phyloP scores from a whole-genome alignment of 495 filamentous ascomycete species.

The Trichocladium antarcticum region DNA sequence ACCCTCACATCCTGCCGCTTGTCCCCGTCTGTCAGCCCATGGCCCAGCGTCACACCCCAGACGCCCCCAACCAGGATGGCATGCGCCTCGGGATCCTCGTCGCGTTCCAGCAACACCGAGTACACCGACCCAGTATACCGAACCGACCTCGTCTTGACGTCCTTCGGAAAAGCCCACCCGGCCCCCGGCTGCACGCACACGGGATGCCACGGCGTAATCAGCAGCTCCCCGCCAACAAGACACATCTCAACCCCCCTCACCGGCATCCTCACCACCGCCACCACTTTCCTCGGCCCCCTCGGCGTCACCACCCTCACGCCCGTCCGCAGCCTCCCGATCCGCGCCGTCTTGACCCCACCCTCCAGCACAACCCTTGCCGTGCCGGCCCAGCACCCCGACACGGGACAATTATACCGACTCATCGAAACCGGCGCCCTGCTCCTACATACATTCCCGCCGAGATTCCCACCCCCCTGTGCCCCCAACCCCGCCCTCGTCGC shows the following conservation, averaged over 20 bases:
- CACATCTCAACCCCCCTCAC: constrained; percentile 17
- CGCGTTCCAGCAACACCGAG: constrained; percentile 33
- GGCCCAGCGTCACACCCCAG: constrained; percentile 39
- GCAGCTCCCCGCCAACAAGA: constrained; percentile 6
- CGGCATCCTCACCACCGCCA: constrained; percentile 28
- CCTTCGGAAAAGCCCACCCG: constrained; percentile 29
- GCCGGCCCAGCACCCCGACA: constrained; percentile 31
- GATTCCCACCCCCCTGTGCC: background rate
- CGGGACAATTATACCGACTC: constrained; percentile 19
- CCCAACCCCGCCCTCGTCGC: background rate
- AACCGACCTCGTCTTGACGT: constrained; percentile 15
- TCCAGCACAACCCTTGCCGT: constrained; percentile 25
- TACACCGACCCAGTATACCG: constrained; percentile 32
- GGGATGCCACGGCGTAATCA: constrained; percentile 38
- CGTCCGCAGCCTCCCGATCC: constrained; percentile 18
- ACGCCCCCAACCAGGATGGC: constrained; percentile 29
- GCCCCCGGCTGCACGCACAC: constrained; percentile 10
- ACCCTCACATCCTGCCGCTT: constrained; percentile 24
- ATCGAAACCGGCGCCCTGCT: constrained; percentile 14
- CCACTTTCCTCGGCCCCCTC: constrained; percentile 24
- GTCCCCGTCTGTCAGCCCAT: constrained; percentile 21
- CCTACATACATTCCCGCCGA: background rate
- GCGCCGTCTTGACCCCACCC: background rate
- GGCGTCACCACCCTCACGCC: constrained; percentile 33
- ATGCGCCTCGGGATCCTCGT: constrained; percentile 29